Conservation (phyloP, 208 protist species). For the Acanthamoeba sp. region DNA sequence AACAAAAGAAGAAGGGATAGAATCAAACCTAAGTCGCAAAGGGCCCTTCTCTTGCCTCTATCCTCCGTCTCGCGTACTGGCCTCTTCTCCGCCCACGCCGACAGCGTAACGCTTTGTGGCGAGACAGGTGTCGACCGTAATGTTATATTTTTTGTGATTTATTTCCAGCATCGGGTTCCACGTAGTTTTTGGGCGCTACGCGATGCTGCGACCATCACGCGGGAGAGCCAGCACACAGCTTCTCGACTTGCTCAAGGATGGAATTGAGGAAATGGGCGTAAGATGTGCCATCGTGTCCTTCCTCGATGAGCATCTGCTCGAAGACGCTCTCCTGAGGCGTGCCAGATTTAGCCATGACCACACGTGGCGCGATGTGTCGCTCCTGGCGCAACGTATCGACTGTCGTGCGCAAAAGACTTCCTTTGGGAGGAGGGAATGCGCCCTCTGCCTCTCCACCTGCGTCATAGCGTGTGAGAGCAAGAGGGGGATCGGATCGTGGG, state of each 20-base stretch:
- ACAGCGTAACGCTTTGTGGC: too few species aligned
- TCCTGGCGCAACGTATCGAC: slow-evolving; percentile 37
- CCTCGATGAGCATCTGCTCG: slow-evolving; percentile 66
- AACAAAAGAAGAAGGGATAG: too few species aligned
- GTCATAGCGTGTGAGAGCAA: not conserved
- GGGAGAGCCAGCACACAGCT: not conserved
- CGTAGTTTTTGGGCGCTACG: too few species aligned
- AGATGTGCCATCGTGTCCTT: not conserved
- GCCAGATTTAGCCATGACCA: slow-evolving; percentile 58
- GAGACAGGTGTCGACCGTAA: too few species aligned
- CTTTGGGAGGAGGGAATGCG: slow-evolving; percentile 22
- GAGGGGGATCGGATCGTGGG: not conserved
- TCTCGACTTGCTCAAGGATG: not conserved
- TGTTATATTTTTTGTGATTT: too few species aligned
- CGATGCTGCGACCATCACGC: not conserved
- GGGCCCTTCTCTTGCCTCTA: too few species aligned
- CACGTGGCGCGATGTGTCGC: slow-evolving; percentile 10
- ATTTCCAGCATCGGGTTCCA: too few species aligned
- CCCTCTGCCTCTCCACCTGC: not conserved
- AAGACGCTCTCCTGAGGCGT: slow-evolving; percentile 39
- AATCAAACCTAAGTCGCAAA: too few species aligned
- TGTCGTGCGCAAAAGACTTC: not conserved
- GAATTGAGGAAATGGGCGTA: slow-evolving; percentile 68
- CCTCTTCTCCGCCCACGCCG: not conserved
- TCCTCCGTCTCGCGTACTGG: not conserved